phyloP scores from a whole-genome alignment of 306 rosid genomes.

The Lupinus albus region DNA sequence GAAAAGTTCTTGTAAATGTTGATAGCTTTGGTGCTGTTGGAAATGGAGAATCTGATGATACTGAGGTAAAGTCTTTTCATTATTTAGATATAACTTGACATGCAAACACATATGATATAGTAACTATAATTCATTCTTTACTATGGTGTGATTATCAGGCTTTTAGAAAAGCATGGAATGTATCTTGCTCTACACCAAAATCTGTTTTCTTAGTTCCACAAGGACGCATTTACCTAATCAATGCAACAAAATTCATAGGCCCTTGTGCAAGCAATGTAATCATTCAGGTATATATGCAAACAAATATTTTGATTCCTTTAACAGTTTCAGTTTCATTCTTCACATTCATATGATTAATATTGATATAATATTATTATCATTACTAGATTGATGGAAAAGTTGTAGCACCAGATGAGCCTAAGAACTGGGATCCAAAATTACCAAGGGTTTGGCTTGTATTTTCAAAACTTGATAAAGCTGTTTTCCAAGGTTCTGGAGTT shows the following conservation, averaged over 20 bases:
- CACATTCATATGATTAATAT: slow-evolving; percentile 11
- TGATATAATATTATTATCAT: slow-evolving; percentile 29
- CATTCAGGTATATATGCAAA: slow-evolving; percentile 58
- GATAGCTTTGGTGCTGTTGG: slow-evolving; percentile 92
- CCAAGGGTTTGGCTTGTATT: slow-evolving; percentile 78
- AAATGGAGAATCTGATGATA: slow-evolving; percentile 82
- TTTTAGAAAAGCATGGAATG: slow-evolving; percentile 77
- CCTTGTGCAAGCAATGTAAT: slow-evolving; percentile 71
- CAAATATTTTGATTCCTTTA: slow-evolving; percentile 3
- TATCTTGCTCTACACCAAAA: slow-evolving; percentile 73
- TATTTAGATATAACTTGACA: not conserved
- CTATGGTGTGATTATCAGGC: slow-evolving; percentile 59
- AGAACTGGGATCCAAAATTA: slow-evolving; percentile 74
- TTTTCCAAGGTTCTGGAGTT: slow-evolving; percentile 83
- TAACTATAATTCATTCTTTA: too few species aligned
- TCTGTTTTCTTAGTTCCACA: slow-evolving; percentile 82
- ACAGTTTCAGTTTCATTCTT: slow-evolving; percentile 10
- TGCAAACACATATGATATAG: not conserved
- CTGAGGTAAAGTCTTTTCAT: slow-evolving; percentile 57
- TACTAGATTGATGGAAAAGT: slow-evolving; percentile 87
- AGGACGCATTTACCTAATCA: slow-evolving; percentile 72
- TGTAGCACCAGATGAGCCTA: slow-evolving; percentile 88
- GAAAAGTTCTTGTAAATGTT: slow-evolving; percentile 86
- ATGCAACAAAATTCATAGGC: slow-evolving; percentile 80
- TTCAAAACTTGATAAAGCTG: slow-evolving; percentile 56